Evolutionary conservation across 345 rosid species (phyloP).

Genomic region (Linum tenue): DNA sequence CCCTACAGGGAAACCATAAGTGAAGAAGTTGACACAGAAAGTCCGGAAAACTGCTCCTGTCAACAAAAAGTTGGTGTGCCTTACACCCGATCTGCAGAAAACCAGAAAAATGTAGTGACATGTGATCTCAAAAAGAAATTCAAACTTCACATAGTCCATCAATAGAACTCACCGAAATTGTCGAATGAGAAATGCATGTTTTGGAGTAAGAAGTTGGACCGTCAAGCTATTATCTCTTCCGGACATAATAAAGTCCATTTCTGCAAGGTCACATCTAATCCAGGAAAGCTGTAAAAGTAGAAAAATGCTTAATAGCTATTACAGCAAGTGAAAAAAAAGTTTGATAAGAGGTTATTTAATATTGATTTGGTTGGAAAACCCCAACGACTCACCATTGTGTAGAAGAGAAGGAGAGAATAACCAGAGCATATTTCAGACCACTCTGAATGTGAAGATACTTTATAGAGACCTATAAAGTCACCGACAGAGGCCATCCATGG

Average conservation of each 20-base stretch:
- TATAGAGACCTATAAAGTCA: constrained; percentile 35
- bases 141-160: neutral
- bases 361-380: neutral
- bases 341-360: neutral
- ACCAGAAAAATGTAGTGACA: neutral
- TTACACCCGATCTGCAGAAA: constrained; percentile 27
- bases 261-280: constrained; percentile 36
- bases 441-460: constrained; percentile 33
- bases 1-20: constrained; percentile 42
- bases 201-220: constrained; percentile 35
- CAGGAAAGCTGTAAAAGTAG: constrained; percentile 33
- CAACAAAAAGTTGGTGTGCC: constrained; percentile 25
- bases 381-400: constrained; percentile 33
- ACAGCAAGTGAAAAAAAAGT: neutral
- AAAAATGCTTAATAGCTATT: neutral
- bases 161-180: constrained; percentile 31
- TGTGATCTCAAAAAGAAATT: neutral
- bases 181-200: constrained; percentile 31
- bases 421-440: constrained; percentile 40
- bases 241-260: constrained; percentile 36
- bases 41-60: constrained; percentile 33
- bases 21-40: constrained; percentile 38
- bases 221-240: constrained; percentile 23
- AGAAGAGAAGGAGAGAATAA: constrained; percentile 35
- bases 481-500: constrained; percentile 22